Conservation (phyloP, 2,329 filamentous ascomycete species). For the Phialophora macrospora region DNA sequence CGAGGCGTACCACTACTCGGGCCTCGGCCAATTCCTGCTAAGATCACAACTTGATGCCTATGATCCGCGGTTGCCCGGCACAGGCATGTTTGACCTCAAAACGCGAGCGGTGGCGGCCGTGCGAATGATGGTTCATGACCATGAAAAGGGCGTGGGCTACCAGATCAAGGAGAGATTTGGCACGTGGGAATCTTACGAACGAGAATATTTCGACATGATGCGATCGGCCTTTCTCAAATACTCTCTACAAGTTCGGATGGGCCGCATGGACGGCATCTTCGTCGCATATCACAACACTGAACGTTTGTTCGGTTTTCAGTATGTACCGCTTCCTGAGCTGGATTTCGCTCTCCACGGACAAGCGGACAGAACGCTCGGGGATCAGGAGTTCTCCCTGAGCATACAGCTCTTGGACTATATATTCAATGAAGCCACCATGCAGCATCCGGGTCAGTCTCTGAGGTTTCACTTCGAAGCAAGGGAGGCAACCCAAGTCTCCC, state of each 20-base stretch:
- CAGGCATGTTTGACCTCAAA: slow-evolving; percentile 95
- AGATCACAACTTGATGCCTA: slow-evolving; percentile 92
- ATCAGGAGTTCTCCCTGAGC: slow-evolving; percentile 84
- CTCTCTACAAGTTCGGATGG: slow-evolving; percentile 93
- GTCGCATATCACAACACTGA: slow-evolving; percentile 94
- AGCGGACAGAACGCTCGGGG: slow-evolving; percentile 67
- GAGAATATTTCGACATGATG: slow-evolving; percentile 97
- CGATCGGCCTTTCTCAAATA: slow-evolving; percentile 94
- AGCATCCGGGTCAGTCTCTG: slow-evolving; percentile 75
- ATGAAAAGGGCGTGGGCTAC: slow-evolving; percentile 79
- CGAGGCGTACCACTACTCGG: slow-evolving; percentile 87
- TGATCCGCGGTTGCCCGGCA: slow-evolving; percentile 82
- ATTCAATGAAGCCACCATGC: slow-evolving; percentile 73
- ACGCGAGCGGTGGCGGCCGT: slow-evolving; percentile 90
- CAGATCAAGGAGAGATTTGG: slow-evolving; percentile 79
- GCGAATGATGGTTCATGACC: slow-evolving; percentile 79
- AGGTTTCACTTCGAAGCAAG: slow-evolving; percentile 83
- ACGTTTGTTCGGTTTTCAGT: slow-evolving; percentile 97
- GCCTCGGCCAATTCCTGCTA: slow-evolving; percentile 85
- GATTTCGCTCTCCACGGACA: slow-evolving; percentile 88
- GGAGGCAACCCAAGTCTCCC: slow-evolving; percentile 45
- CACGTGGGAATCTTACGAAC: slow-evolving; percentile 87
- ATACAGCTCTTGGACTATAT: slow-evolving; percentile 78
- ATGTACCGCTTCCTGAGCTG: slow-evolving; percentile 84
- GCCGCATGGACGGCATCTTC: slow-evolving; percentile 98